Conservation (phyloP, 2,329 filamentous ascomycete genomes). For the Fusarium sp. region DNA sequence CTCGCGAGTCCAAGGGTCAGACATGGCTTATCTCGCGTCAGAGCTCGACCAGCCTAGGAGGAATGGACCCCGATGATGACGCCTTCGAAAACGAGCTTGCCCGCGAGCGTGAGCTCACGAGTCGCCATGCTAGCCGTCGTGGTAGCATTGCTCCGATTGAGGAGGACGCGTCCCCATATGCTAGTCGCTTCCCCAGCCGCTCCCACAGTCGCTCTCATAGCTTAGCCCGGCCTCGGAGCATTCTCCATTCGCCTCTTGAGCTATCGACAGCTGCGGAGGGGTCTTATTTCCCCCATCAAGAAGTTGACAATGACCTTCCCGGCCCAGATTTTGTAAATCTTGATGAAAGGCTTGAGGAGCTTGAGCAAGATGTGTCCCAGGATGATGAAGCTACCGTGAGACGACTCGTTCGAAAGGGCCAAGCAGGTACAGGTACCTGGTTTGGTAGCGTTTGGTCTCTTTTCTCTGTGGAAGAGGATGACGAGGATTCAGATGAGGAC, state of each 20-base stretch:
- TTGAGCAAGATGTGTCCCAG: constrained; percentile 61
- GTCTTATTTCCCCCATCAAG: constrained; percentile 42
- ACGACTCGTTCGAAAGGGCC: constrained; percentile 65
- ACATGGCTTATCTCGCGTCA: constrained; percentile 74
- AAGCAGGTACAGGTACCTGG: constrained; percentile 66
- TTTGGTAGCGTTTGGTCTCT: constrained; percentile 70
- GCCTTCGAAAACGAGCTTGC: constrained; percentile 63
- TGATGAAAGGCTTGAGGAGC: constrained; percentile 67
- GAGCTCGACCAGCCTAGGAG: constrained; percentile 71
- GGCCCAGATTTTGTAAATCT: constrained; percentile 73
- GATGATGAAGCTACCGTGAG: constrained; percentile 70
- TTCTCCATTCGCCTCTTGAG: constrained; percentile 59
- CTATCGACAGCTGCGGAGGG: constrained; percentile 42
- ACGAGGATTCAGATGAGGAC: constrained; percentile 61
- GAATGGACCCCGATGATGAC: constrained; percentile 64
- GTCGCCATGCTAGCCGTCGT: constrained; percentile 60
- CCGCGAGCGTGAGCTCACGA: constrained; percentile 61
- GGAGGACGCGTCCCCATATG: constrained; percentile 49
- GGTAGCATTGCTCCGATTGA: constrained; percentile 57
- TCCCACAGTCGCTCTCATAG: constrained; percentile 53
- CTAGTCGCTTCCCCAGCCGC: constrained; percentile 62
- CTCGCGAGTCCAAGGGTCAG: constrained; percentile 75
- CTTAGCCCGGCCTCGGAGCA: constrained; percentile 50
- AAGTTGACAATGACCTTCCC: constrained; percentile 51
- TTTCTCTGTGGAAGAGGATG: constrained; percentile 71